Base-by-base conservation (phyloP, 768 basidiomycete species). In the Rhizopogon vinicolor region DNA sequence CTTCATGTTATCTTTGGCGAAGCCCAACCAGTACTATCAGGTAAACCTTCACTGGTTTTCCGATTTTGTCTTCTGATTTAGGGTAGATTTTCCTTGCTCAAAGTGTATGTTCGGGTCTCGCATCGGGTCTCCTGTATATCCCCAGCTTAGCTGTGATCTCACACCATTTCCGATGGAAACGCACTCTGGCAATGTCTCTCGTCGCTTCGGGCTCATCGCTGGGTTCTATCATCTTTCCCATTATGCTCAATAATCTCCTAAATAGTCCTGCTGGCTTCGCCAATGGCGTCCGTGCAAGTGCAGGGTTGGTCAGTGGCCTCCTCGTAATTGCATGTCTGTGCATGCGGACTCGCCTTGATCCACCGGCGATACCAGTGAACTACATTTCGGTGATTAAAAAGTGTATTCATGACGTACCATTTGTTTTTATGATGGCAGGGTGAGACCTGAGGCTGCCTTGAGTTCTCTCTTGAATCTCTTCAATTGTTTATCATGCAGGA, bases 1-100 rank as follows among this genome's bases (percentile, higher is more conserved):
- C 12, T 78, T 74, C 61, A 75, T 78, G 73, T 74, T 80, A 40
- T 76, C 76, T 2, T 62, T 77, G 7, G 67, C 71, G 7, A 64
- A 74, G 45, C 70, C 68, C 0, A 58, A 72, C 29, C 65, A 69
- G n/a, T 74, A 68, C 58, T 76, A 74, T 50, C 74, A 74, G 62
- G 72, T 72, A 28, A n/a, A 58, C 25, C 13, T 6, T 25, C 45
- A 19, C 53, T 22, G 10, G 19, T 16, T 16, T 28, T n/a, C 7
- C 39, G 19, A 40, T 28, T 55, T 28, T 39, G 3, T 16, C 16
- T 29, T 40, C 19, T 33, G 31, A 53, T 18, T 53, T 4, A 1
- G 29, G 33, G 13, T 60, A 77, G 74, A 67, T 81, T 8, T 78
- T 81, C 62, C 65, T 80, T 7, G 63, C 70, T 0, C 75, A 77